phyloP scores from a whole-genome alignment of 2,329 filamentous ascomycete genomes.

The Fusarium sp. region DNA sequence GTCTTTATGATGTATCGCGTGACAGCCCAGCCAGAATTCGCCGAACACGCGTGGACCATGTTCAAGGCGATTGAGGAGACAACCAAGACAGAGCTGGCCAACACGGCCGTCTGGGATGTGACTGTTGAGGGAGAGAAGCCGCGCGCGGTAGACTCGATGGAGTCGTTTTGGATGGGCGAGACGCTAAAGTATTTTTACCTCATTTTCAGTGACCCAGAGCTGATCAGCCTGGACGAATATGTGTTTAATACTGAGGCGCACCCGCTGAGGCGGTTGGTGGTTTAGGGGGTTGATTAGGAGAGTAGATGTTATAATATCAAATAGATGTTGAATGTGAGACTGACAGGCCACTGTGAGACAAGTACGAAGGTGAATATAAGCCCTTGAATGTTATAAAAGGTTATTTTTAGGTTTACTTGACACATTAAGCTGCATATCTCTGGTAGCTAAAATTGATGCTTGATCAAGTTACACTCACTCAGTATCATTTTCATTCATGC shows the following conservation, averaged over 20 bases:
- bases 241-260: slow-evolving; percentile 46
- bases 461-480: not conserved
- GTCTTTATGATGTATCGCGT: slow-evolving; percentile 65
- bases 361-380: not conserved
- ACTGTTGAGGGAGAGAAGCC: slow-evolving; percentile 45
- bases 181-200: slow-evolving; percentile 48
- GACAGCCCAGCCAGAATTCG: slow-evolving; percentile 58
- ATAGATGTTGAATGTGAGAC: not conserved
- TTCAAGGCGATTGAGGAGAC: slow-evolving; percentile 59
- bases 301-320: not conserved
- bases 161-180: slow-evolving; percentile 53
- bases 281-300: not conserved
- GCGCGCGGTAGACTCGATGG: slow-evolving; percentile 69
- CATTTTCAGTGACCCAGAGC: slow-evolving; percentile 57
- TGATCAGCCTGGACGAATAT: slow-evolving; percentile 44
- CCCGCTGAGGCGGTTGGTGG: slow-evolving; percentile 34
- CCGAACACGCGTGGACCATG: slow-evolving; percentile 66
- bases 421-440: not conserved
- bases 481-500: not conserved
- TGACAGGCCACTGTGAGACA: not conserved
- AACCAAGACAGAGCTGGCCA: slow-evolving; percentile 60
- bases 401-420: not conserved
- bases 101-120: slow-evolving; percentile 60
- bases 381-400: not conserved
- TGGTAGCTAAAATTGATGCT: not conserved